These are phyloP conservation scores for Yarrowia yakushimensis DNA, from an alignment of 805 yeast species.

Conservation along the genomic window DNA sequence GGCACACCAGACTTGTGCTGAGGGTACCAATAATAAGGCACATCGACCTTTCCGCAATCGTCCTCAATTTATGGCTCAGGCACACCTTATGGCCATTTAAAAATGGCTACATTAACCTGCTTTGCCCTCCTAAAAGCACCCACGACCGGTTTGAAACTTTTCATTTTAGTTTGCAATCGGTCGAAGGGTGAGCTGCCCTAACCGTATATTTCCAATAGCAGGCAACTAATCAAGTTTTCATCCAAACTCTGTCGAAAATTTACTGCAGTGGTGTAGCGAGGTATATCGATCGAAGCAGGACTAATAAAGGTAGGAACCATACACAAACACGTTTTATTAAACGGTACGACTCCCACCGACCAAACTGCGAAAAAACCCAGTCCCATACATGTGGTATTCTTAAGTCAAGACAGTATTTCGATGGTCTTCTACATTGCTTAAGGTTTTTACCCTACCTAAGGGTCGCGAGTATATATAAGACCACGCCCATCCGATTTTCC, in stretches of 20 bases:
- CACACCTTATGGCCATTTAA: too few species aligned
- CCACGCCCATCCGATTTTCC: slow-evolving; percentile 7
- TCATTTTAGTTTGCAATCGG: background rate
- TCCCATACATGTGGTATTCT: background rate
- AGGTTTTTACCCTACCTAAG: slow-evolving; percentile 22
- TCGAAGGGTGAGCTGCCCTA: background rate
- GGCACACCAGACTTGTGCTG: background rate
- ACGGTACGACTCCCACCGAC: background rate
- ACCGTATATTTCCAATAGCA: background rate
- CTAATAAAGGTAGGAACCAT: background rate
- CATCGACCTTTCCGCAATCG: too few species aligned
- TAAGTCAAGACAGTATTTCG: background rate
- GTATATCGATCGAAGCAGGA: background rate
- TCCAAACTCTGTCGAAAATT: background rate
- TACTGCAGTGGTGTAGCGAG: slow-evolving; percentile 1
- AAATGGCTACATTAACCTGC: background rate
- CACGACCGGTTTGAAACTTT: background rate
- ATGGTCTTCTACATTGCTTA: background rate
- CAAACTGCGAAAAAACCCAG: background rate
- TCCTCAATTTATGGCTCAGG: too few species aligned
- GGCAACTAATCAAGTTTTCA: slow-evolving; percentile 1
- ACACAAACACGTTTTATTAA: background rate
- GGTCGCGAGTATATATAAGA: slow-evolving; percentile 19
- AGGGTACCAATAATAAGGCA: background rate
- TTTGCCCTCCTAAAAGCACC: background rate